These are phyloP conservation scores for Knoxia roxburghii DNA, from an alignment of 257 asterid species.

Conservation along the genomic window DNA sequence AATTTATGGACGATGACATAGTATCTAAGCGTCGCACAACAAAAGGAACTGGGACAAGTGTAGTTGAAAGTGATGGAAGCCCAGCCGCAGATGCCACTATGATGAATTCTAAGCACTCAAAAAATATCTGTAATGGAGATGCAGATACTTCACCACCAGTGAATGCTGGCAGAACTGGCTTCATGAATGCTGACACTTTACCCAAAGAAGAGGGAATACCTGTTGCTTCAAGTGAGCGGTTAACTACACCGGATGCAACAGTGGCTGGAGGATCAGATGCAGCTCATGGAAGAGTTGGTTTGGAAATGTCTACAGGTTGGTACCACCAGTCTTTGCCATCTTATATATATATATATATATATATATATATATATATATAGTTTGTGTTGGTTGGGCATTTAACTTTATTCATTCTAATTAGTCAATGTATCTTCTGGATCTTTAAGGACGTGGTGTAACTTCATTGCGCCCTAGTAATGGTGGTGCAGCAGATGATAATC, in stretches of 20 bases:
- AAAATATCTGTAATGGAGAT: conserved; percentile 51
- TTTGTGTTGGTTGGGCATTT: no score
- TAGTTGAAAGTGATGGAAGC: conserved; percentile 59
- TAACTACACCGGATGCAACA: conserved; percentile 36
- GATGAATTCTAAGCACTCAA: conserved; percentile 45
- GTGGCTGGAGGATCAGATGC: conserved; percentile 37
- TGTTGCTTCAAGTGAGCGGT: conserved; percentile 42
- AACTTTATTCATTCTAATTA: conserved; percentile 1
- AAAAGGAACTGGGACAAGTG: conserved; percentile 31
- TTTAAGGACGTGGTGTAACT: conserved; percentile 45
- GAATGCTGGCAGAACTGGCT: conserved; percentile 36
- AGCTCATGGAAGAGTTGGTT: conserved; percentile 37
- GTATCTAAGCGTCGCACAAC: conserved; percentile 32
- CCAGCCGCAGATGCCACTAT: conserved; percentile 39
- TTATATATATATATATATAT: no score
- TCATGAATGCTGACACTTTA: conserved; percentile 36
- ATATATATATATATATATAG: no score
- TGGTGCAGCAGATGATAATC: conserved; percentile 40
- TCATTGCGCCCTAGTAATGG: conserved; percentile 43
- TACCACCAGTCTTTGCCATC: neutral
- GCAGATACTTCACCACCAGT: conserved; percentile 41
- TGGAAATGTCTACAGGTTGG: conserved; percentile 31
- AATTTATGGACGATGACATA: conserved; percentile 44
- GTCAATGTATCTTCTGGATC: conserved; percentile 21
- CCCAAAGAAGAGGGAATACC: conserved; percentile 42